These are phyloP conservation scores for Cucurbitaria berberidis DNA, from an alignment of 2,329 filamentous ascomycete species.

Conservation along the genomic window DNA sequence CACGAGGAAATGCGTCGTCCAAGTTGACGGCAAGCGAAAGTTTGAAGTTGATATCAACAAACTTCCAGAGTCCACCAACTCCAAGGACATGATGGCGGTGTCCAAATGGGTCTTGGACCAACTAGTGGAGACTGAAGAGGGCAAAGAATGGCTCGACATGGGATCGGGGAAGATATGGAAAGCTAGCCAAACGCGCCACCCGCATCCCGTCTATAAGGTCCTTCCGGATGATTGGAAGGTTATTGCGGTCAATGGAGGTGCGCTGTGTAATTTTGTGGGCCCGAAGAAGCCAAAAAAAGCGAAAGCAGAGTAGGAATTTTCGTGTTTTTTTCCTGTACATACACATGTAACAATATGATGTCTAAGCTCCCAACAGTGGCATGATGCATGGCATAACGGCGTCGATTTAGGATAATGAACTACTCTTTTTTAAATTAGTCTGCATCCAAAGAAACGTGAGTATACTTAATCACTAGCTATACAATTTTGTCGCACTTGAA, in stretches of 20 bases:
- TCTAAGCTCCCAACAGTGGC: background rate
- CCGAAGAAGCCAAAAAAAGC: constrained; percentile 16
- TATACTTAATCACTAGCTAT: background rate
- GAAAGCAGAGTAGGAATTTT: background rate
- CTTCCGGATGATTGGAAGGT: constrained; percentile 55
- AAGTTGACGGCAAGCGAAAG: constrained; percentile 79
- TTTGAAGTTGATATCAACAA: constrained; percentile 70
- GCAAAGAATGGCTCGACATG: constrained; percentile 58
- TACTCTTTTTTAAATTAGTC: background rate
- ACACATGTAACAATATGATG: background rate
- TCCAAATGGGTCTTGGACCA: constrained; percentile 67
- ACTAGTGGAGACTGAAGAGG: constrained; percentile 67
- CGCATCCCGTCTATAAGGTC: constrained; percentile 1
- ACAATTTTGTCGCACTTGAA: background rate
- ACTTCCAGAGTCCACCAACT: constrained; percentile 42
- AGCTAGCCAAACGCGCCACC: constrained; percentile 10
- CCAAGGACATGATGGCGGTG: constrained; percentile 38
- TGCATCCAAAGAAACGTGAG: background rate
- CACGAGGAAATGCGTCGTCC: constrained; percentile 68
- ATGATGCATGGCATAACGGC: background rate
- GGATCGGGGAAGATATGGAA: constrained; percentile 44
- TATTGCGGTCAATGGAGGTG: constrained; percentile 70
- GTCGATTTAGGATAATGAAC: background rate
- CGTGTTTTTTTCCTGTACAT: background rate
- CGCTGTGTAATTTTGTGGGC: constrained; percentile 74